Evolutionary conservation across 164 flowering plant genomes (phyloP).

Genomic region (grape (Vitis vinifera)): DNA sequence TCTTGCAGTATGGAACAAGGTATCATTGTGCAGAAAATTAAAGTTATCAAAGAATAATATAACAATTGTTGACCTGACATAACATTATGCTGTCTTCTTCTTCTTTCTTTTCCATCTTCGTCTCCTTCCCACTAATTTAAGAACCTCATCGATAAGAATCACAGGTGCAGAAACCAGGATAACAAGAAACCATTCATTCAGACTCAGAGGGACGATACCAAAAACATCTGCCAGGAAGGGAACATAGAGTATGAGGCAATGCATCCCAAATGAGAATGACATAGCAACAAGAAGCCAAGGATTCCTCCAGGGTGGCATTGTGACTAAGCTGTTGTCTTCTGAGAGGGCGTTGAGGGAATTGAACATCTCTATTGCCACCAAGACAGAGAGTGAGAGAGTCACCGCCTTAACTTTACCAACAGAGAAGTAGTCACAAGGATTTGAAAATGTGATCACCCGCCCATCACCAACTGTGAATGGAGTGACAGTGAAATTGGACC

Average conservation of each 20-base stretch:
- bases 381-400: conserved; percentile 84
- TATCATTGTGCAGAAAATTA: not conserved
- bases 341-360: conserved; percentile 91
- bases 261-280: conserved; percentile 79
- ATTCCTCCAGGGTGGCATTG: conserved; percentile 91
- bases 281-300: conserved; percentile 91
- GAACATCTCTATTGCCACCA: conserved; percentile 94
- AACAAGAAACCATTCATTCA: conserved; percentile 77
- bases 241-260: conserved; percentile 72
- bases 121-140: conserved; percentile 61
- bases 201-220: conserved; percentile 65
- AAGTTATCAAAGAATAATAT: conserved; percentile 8
- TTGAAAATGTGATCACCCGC: conserved; percentile 46
- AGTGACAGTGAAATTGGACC: conserved; percentile 66
- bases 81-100: conserved; percentile 40
- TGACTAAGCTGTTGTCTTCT: conserved; percentile 79
- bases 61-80: not conserved
- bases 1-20: not conserved
- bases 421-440: conserved; percentile 87
- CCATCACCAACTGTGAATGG: conserved; percentile 60
- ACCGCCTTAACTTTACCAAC: conserved; percentile 83
- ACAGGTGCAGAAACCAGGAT: conserved; percentile 72
- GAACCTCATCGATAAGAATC: conserved; percentile 72
- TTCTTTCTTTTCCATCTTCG: conserved; percentile 33
- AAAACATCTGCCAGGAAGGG: conserved; percentile 81